Evolutionary conservation across 139 green algal genomes (phyloP).

Genomic region (Tetradesmus obliquus): DNA sequence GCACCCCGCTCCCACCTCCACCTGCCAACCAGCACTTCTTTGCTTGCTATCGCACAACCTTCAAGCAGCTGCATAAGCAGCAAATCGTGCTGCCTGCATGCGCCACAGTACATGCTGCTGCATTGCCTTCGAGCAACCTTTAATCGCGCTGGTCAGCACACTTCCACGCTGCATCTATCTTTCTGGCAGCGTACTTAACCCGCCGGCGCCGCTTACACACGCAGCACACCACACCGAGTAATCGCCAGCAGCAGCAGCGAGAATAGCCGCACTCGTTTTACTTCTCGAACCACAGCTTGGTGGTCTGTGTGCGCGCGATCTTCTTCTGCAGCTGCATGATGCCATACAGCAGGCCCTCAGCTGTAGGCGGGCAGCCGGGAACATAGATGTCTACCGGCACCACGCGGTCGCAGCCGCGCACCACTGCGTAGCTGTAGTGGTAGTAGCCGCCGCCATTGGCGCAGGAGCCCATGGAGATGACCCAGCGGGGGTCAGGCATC

Average conservation of each 20-base stretch:
- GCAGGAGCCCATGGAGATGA: conserved; percentile 97
- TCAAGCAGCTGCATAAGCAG: too few species aligned
- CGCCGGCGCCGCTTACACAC: too few species aligned
- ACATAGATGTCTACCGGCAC: conserved; percentile 97
- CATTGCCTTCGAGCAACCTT: too few species aligned
- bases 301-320: conserved; percentile 53
- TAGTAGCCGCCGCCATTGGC: conserved; percentile 99
- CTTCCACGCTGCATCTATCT: too few species aligned
- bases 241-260: not conserved
- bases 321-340: conserved; percentile 88
- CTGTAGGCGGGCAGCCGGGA: conserved; percentile 95
- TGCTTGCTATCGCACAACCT: too few species aligned
- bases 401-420: conserved; percentile 95
- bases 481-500: conserved; percentile 98
- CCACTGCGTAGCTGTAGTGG: conserved; percentile 97
- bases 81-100: too few species aligned
- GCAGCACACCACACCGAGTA: not conserved
- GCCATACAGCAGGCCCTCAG: conserved; percentile 96
- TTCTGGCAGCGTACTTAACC: too few species aligned
- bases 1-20: not conserved
- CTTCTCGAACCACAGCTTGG: conserved; percentile 48
- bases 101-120: too few species aligned
- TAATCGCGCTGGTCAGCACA: too few species aligned
- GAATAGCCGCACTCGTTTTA: not conserved
- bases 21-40: not conserved